These are phyloP conservation scores for Penicillium longicatenatum DNA, from an alignment of 495 filamentous ascomycete species.

Conservation along the genomic window DNA sequence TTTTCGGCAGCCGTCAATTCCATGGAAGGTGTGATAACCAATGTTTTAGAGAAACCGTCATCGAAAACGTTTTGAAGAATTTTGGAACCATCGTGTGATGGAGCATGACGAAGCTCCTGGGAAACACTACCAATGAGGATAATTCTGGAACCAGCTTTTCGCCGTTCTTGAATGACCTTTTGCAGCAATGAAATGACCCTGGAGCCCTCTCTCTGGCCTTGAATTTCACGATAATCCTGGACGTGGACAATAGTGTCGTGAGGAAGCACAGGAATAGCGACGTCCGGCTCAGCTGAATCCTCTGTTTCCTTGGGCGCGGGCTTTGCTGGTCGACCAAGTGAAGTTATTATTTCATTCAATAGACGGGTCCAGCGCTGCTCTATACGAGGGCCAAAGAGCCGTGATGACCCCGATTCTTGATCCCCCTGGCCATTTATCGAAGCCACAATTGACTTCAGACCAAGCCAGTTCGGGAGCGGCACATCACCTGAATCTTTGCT, in stretches of 20 bases:
- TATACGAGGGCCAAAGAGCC: slow-evolving; percentile 20
- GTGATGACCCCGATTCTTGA: slow-evolving; percentile 18
- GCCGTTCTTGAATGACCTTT: slow-evolving; percentile 66
- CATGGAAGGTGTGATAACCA: slow-evolving; percentile 53
- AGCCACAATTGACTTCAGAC: slow-evolving; percentile 40
- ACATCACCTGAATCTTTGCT: slow-evolving; percentile 37
- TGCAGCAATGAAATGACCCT: slow-evolving; percentile 66
- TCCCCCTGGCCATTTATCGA: slow-evolving; percentile 39
- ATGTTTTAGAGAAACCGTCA: slow-evolving; percentile 49
- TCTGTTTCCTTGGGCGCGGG: slow-evolving; percentile 12
- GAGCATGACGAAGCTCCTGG: slow-evolving; percentile 27
- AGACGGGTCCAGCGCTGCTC: slow-evolving; percentile 41
- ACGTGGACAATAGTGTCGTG: slow-evolving; percentile 71
- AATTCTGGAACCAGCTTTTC: slow-evolving; percentile 67
- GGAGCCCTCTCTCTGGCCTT: slow-evolving; percentile 60
- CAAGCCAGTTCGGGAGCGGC: slow-evolving; percentile 36
- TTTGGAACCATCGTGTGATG: slow-evolving; percentile 46
- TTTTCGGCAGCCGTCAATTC: slow-evolving; percentile 34
- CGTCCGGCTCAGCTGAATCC: slow-evolving; percentile 13
- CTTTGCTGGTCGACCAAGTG: slow-evolving; percentile 16
- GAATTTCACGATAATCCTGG: slow-evolving; percentile 77
- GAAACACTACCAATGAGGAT: slow-evolving; percentile 73
- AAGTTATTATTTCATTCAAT: slow-evolving; percentile 38
- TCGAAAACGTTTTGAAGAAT: slow-evolving; percentile 50
- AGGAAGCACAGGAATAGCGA: slow-evolving; percentile 17